phyloP scores from a whole-genome alignment of 768 basidiomycete genomes.

The Auriscalpium orientale region DNA sequence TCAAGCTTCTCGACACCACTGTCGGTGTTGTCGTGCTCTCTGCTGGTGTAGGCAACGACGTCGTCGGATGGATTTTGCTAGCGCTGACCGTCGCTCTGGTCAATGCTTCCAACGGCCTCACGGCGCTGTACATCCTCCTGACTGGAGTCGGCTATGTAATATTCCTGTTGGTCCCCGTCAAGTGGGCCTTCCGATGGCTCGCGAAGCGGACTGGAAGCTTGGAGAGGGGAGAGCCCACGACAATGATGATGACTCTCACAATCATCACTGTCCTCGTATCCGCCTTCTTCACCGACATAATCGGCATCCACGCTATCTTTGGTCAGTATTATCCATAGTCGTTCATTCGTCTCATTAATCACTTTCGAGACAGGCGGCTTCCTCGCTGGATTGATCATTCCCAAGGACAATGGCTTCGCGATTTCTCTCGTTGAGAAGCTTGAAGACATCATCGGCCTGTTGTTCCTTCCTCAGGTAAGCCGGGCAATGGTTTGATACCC shows the following conservation, averaged over 20 bases:
- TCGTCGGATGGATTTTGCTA: slow-evolving; percentile 75
- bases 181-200: slow-evolving; percentile 60
- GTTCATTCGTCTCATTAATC: background rate
- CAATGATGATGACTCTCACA: slow-evolving; percentile 72
- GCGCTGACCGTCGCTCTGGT: slow-evolving; percentile 80
- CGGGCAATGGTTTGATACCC: background rate
- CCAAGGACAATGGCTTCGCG: slow-evolving; percentile 75
- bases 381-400: slow-evolving; percentile 74
- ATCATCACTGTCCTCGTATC: slow-evolving; percentile 66
- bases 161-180: slow-evolving; percentile 57
- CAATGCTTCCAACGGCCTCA: slow-evolving; percentile 65
- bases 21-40: slow-evolving; percentile 81
- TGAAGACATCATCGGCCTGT: slow-evolving; percentile 76
- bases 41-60: slow-evolving; percentile 65
- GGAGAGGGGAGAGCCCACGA: slow-evolving; percentile 63
- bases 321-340: slow-evolving; percentile 26
- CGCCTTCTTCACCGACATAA: slow-evolving; percentile 83
- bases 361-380: slow-evolving; percentile 54
- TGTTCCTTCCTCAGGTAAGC: slow-evolving; percentile 66
- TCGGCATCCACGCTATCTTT: slow-evolving; percentile 70
- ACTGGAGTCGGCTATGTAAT: slow-evolving; percentile 56
- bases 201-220: slow-evolving; percentile 61
- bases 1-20: slow-evolving; percentile 73
- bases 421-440: slow-evolving; percentile 77
- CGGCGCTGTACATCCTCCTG: slow-evolving; percentile 77